Evolutionary conservation across 306 rosid species (phyloP).

Genomic region (Malus orientalis): DNA sequence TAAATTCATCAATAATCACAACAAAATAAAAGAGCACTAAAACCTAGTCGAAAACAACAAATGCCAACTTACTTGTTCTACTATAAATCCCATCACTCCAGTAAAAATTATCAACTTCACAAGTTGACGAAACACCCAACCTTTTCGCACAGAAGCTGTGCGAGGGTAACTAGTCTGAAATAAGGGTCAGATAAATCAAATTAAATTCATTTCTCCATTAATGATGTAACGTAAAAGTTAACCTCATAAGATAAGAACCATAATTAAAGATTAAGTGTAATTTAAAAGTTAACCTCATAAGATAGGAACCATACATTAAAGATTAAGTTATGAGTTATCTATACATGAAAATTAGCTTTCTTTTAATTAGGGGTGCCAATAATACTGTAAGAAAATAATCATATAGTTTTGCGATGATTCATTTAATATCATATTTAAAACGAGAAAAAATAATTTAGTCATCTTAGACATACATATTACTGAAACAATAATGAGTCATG

Average conservation of each 20-base stretch:
- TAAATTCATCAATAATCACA: constrained; percentile 6
- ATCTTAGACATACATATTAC: too few species aligned
- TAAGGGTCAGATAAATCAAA: not conserved
- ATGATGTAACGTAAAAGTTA: not conserved
- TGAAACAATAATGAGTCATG: not conserved
- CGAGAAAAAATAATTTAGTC: too few species aligned
- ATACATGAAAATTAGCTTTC: not conserved
- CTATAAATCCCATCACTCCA: constrained; percentile 95
- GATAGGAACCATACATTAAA: too few species aligned
- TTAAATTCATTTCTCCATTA: not conserved
- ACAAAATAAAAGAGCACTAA: not conserved
- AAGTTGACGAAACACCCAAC: constrained; percentile 86
- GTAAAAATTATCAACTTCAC: constrained; percentile 80
- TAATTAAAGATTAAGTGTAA: too few species aligned
- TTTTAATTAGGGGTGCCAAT: too few species aligned
- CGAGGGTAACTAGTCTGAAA: constrained; percentile 85
- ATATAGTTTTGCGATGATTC: too few species aligned
- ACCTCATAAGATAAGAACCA: too few species aligned
- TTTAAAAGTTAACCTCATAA: too few species aligned
- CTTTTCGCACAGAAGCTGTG: constrained; percentile 62
- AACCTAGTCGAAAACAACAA: constrained; percentile 2
- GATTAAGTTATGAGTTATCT: too few species aligned
- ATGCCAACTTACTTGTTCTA: constrained; percentile 67
- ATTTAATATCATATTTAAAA: too few species aligned
- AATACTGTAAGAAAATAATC: too few species aligned